These are phyloP conservation scores for Solanum rostratum DNA, from an alignment of 257 asterid genomes.

Conservation along the genomic window DNA sequence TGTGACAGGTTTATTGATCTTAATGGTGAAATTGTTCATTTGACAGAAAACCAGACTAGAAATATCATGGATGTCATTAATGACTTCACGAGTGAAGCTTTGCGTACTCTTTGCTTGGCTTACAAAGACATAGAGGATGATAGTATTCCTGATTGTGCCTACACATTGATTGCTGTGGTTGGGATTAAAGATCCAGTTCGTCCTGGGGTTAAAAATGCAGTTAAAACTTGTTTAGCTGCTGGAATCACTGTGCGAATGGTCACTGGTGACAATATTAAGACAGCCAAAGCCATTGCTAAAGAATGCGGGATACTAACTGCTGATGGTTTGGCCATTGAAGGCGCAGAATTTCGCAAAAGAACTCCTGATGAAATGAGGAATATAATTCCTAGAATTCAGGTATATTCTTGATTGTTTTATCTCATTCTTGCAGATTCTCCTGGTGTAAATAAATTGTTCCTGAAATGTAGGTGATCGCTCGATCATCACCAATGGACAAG, in stretches of 20 bases:
- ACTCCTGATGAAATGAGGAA: constrained; percentile 43
- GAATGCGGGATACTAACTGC: constrained; percentile 72
- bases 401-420: neutral
- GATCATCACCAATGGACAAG: constrained; percentile 65
- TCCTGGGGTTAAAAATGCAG: constrained; percentile 72
- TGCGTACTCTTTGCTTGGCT: constrained; percentile 68
- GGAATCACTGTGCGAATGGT: constrained; percentile 76
- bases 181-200: constrained; percentile 80
- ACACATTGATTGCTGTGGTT: constrained; percentile 53
- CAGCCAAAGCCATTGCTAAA: constrained; percentile 78
- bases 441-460: neutral
- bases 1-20: constrained; percentile 42
- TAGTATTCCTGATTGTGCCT: constrained; percentile 39
- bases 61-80: constrained; percentile 28
- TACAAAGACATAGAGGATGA: constrained; percentile 28
- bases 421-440: neutral
- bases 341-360: constrained; percentile 52
- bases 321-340: constrained; percentile 71
- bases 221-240: constrained; percentile 57
- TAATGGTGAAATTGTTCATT: constrained; percentile 33
- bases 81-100: constrained; percentile 50
- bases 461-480: constrained; percentile 52
- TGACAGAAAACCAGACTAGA: constrained; percentile 40
- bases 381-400: constrained; percentile 65
- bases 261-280: constrained; percentile 74